Base-by-base conservation (phyloP, 768 basidiomycete genomes). In the Hygrophoropsis aurantiaca region DNA sequence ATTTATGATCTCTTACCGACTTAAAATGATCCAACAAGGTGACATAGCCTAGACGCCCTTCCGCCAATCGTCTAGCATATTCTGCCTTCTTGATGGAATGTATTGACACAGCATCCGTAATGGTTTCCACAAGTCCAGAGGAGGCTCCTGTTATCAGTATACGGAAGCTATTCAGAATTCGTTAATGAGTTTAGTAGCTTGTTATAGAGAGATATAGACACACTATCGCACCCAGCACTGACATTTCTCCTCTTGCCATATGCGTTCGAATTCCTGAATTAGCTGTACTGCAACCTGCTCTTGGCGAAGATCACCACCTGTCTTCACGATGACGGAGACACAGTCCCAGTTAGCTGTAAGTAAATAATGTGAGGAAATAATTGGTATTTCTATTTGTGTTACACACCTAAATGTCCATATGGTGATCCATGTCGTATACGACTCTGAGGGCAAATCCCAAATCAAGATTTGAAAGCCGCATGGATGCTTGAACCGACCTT, bases 21-120 rank as follows among this genome's bases (percentile, higher is more conserved):
- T 81, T 82, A 66, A 97, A 99, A 67, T 99, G 92, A 61, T 99
- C 94, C 53, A 92, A 69, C 43, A 99, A 64, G 2, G 90, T 90
- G 39, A 97, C 95, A 61, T 94, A 85, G 26, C 87, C 89, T 16
- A 95, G 71, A 44, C 83, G 79, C 25, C 92, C 87, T 56, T 82
- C 80, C 3, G 91, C 80, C 45, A 95, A 68, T 45, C 92, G 77
- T 55, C 91, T 81, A 2, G 95, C 94, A 66, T 98, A 98, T 63
- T 97, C 95, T 3, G 92, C 89, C 69, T 99, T 99, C 76, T 99
- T 99, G 66, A 99, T 97, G 1, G 97, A 98, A 64, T 99, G 97
- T 56, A 99, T 92, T 4, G 97, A 98, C 0, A 98, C 93, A 0
- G 95, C 90, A 57, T 99, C 97, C 3, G 93, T 97, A 54, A 99